Percentiles rank a stretch among this genome's conserved stretches.
Evolutionary conservation across 345 rosid genomes (phyloP).

Genomic region (Euphorbia lathyris): DNA sequence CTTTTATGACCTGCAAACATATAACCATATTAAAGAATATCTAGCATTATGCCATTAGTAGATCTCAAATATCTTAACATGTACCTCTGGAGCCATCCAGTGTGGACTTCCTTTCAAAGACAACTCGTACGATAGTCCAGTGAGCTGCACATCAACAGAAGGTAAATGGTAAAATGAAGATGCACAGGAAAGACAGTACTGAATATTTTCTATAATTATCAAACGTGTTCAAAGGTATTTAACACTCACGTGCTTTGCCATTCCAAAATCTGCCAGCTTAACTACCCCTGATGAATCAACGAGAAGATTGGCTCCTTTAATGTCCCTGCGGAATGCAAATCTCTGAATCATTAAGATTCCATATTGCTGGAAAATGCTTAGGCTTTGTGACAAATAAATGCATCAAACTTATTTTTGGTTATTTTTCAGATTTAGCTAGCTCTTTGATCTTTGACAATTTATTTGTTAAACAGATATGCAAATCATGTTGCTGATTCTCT

Average conservation of each 20-base stretch:
- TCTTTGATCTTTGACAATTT: too few species aligned
- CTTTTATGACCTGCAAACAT: conserved; percentile 48
- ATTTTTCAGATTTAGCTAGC: too few species aligned
- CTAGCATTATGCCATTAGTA: background rate
- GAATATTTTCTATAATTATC: background rate
- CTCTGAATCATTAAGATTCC: conserved; percentile 11
- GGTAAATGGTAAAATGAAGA: background rate
- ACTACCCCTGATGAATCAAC: conserved; percentile 58
- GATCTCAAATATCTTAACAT: background rate
- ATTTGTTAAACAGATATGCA: too few species aligned
- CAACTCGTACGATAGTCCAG: conserved; percentile 46
- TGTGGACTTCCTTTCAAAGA: conserved; percentile 75
- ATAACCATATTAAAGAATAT: conserved; percentile 1
- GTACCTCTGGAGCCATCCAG: conserved; percentile 93
- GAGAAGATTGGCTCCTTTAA: conserved; percentile 76
- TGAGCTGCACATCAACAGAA: conserved; percentile 38
- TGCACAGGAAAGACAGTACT: background rate
- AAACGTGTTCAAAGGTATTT: background rate
- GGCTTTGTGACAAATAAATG: conserved; percentile 10
- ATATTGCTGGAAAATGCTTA: background rate
- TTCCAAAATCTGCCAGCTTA: conserved; percentile 77
- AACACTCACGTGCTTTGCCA: conserved; percentile 68
- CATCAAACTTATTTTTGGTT: background rate
- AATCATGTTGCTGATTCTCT: too few species aligned
- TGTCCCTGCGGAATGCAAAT: conserved; percentile 48